phyloP scores from a whole-genome alignment of 257 asterid species.

The Solanum chilense region DNA sequence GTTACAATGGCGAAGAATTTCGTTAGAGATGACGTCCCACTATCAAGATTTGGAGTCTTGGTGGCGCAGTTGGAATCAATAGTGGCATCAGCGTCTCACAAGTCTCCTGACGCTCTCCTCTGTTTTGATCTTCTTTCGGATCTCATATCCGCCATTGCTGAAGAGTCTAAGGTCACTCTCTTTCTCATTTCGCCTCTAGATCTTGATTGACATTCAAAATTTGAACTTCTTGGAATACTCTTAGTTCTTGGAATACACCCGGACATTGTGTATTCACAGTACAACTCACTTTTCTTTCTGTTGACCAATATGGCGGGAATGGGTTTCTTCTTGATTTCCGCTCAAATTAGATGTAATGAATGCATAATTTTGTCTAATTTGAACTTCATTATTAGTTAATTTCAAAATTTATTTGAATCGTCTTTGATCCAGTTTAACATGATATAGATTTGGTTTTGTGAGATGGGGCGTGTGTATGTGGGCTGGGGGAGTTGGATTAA shows the following conservation, averaged over 20 bases:
- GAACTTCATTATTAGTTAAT: not conserved
- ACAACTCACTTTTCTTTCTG: not conserved
- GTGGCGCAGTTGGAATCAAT: constrained; percentile 97
- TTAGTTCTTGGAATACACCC: not conserved
- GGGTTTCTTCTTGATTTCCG: too few relatives aligned
- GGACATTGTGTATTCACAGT: not conserved
- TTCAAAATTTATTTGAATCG: not conserved
- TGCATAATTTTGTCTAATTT: not conserved
- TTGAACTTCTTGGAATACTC: not conserved
- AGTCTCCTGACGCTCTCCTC: constrained; percentile 83
- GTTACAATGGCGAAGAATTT: constrained; percentile 44
- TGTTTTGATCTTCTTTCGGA: constrained; percentile 96
- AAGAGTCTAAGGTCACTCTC: constrained; percentile 63
- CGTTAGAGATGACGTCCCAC: constrained; percentile 36
- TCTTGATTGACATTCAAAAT: not conserved
- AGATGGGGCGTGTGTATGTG: not conserved
- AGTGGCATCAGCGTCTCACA: constrained; percentile 87
- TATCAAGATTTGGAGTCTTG: constrained; percentile 85
- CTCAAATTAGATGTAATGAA: not conserved
- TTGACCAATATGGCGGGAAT: too few relatives aligned
- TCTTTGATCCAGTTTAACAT: not conserved
- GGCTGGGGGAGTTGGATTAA: not conserved
- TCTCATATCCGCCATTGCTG: constrained; percentile 76
- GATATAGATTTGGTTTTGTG: not conserved
- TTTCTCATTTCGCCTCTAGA: not conserved